Base-by-base conservation (phyloP, 2,329 filamentous ascomycete genomes). In the Septoria petroselini region DNA sequence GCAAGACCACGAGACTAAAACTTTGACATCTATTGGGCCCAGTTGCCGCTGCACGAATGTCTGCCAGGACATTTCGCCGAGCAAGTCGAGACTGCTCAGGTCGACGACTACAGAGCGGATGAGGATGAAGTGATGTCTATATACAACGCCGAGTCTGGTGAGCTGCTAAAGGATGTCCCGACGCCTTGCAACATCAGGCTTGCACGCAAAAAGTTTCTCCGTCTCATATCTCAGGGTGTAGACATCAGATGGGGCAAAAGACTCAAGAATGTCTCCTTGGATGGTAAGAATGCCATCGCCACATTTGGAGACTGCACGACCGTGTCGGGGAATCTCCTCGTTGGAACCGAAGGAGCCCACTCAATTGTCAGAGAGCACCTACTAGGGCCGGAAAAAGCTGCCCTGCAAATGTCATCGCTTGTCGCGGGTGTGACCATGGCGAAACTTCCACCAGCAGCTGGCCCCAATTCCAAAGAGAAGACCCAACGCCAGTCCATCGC, bases 281-380 rank as follows among this genome's bases (percentile, higher is more conserved):
- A 50, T 29, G 34, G 39, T 27, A 41, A 53, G 7, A 30, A 37
- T 9, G 54, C 54, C 11, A 54, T 48, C 19, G 54, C 48, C 2
- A 61, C 50, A 7, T 65, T 65, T 54, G 55, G 59, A 34, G 60
- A 65, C 25, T 60, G 60, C 37, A 59, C 52, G 2, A 53, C 48
- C 19, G 57, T 50, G 15, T 55, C 50, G 7, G 62, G 48, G 3
- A 55, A 61, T 38, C 48, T 65, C 15, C 57, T 65, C 33, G 54
- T 65, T 46, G 64, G 66, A 35, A 58, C 14, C n/a, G 54, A 57
- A 45, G 63, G 65, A 15, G 68, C 71, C 2, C 63, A 62, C 56
- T 67, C 63, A 27, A 60, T 65, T 31, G 41, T 52, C 8, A 40
- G 54, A n/a, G 48, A 57, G 11, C 54, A 37, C 7, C 51, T 57